phyloP scores from a whole-genome alignment of 306 rosid species.

The Crotalaria pallida region DNA sequence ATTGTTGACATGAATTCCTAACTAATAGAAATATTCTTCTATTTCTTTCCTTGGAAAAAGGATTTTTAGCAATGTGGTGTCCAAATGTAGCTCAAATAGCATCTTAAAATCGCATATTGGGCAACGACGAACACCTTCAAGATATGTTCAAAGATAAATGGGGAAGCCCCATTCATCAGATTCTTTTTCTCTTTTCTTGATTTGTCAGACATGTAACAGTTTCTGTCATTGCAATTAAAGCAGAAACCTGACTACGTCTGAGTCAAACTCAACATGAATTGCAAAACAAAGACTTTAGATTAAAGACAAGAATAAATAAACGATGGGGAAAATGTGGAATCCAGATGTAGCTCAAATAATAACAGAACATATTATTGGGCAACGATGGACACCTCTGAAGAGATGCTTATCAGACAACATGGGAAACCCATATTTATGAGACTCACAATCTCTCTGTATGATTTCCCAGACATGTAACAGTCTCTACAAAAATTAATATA shows the following conservation, averaged over 20 bases:
- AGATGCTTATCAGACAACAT: constrained; percentile 19
- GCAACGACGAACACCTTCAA: constrained; percentile 35
- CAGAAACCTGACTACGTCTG: constrained; percentile 32
- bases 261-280: background rate
- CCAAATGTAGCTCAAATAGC: constrained; percentile 43
- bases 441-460: constrained; percentile 17
- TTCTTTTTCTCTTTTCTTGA: constrained; percentile 9
- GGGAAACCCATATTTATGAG: constrained; percentile 28
- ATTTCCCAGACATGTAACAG: constrained; percentile 35
- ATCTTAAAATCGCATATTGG: constrained; percentile 5
- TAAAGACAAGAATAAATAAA: too few species aligned
- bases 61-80: background rate
- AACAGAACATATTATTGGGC: constrained; percentile 34
- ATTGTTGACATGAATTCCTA: too few species aligned
- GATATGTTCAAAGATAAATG: constrained; percentile 21
- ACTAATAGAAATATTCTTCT: background rate
- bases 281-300: background rate
- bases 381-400: constrained; percentile 43
- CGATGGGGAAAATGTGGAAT: constrained; percentile 31
- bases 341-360: constrained; percentile 56
- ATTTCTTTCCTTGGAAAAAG: background rate
- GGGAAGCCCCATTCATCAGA: constrained; percentile 28
- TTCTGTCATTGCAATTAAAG: background rate
- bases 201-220: constrained; percentile 34
- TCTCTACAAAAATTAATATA: background rate